A percentile compares a stretch with the other conserved stretches of the same genome.
Evolutionary conservation across 2,329 filamentous ascomycete genomes (phyloP).

Genomic region (Fusarium chuoi): DNA sequence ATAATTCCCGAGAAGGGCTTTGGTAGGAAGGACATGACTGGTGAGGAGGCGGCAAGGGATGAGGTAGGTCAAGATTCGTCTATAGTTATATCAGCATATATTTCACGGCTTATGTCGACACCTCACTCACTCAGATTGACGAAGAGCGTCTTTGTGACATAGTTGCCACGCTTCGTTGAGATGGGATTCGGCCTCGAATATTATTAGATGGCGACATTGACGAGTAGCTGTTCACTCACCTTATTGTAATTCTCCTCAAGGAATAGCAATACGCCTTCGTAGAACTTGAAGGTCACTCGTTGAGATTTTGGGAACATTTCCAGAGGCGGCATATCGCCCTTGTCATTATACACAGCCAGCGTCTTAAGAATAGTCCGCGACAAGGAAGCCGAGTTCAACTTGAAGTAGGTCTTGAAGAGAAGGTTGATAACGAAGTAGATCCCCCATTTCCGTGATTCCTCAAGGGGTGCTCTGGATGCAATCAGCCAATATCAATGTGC

Average conservation of each 20-base stretch:
- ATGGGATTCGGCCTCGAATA: slow-evolving; percentile 77
- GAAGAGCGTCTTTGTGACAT: slow-evolving; percentile 76
- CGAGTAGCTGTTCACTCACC: slow-evolving; percentile 54
- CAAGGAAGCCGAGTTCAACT: slow-evolving; percentile 87
- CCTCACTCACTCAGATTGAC: slow-evolving; percentile 79
- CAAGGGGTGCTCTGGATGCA: slow-evolving; percentile 71
- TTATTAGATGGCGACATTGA: not conserved
- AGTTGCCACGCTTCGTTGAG: slow-evolving; percentile 83
- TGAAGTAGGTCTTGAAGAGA: slow-evolving; percentile 98
- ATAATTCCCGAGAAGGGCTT: slow-evolving; percentile 75
- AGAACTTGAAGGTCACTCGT: slow-evolving; percentile 95
- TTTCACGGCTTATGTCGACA: not conserved
- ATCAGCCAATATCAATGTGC: slow-evolving; percentile 1
- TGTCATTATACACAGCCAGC: slow-evolving; percentile 75
- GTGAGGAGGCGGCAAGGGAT: slow-evolving; percentile 94
- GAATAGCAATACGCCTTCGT: slow-evolving; percentile 92
- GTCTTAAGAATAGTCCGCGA: slow-evolving; percentile 91
- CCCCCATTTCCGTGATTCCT: slow-evolving; percentile 96
- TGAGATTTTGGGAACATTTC: slow-evolving; percentile 87
- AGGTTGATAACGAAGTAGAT: slow-evolving; percentile 95
- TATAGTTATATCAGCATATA: slow-evolving; percentile 48
- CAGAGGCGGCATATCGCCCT: slow-evolving; percentile 82
- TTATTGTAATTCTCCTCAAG: slow-evolving; percentile 91
- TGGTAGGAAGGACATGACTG: slow-evolving; percentile 82
- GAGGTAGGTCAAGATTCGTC: slow-evolving; percentile 91